Percentiles rank a stretch among this genome's conserved stretches.
Evolutionary conservation across 1,284 basidiomycete species (phyloP).

Genomic region (Trichosporon sp.): DNA sequence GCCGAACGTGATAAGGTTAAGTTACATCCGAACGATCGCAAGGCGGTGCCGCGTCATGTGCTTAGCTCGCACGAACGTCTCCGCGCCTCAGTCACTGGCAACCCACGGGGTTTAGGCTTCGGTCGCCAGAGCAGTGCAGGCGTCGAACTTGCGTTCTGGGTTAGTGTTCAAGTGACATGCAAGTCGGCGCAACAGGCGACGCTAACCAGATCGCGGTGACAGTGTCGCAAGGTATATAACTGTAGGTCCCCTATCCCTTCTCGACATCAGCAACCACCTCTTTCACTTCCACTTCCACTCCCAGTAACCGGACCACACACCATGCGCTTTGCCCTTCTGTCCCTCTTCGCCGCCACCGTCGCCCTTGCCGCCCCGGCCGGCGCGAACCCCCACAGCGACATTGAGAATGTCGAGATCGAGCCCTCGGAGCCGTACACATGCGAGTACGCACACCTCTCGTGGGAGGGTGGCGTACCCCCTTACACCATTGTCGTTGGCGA

Average conservation of each 20-base stretch:
- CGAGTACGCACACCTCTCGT: conserved; percentile 6
- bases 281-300: background rate
- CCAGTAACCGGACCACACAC: background rate
- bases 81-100: background rate
- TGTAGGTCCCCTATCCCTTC: background rate
- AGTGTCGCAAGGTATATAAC: background rate
- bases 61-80: background rate
- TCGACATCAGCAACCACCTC: conserved; percentile 6
- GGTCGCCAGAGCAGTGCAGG: background rate
- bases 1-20: background rate
- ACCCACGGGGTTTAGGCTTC: background rate
- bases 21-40: background rate
- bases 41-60: conserved; percentile 2
- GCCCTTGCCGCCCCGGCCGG: conserved; percentile 6
- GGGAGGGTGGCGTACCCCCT: background rate
- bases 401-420: conserved; percentile 8
- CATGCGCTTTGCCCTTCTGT: background rate
- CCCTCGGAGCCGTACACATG: conserved; percentile 1
- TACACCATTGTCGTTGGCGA: conserved; percentile 2
- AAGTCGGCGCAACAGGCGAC: background rate
- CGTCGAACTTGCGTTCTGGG: background rate
- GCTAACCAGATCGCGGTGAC: background rate
- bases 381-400: conserved; percentile 35
- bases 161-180: background rate
- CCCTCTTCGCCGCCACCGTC: conserved; percentile 1